These are phyloP conservation scores for Imleria badia DNA, from an alignment of 768 basidiomycete species.

Conservation along the genomic window DNA sequence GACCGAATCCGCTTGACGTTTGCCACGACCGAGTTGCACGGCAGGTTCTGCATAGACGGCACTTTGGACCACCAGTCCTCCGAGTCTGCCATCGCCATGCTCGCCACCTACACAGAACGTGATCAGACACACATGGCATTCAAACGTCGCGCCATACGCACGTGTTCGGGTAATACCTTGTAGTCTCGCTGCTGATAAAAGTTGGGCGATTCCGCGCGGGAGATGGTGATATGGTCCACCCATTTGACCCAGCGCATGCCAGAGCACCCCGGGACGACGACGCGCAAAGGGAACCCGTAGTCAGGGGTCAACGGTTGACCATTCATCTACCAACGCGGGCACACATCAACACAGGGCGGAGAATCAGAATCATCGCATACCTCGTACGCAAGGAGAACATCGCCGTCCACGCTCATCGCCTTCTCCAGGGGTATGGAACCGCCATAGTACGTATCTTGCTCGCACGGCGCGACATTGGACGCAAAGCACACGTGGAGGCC, in stretches of 20 bases:
- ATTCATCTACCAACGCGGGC: conserved; percentile 50
- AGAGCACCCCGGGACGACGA: conserved; percentile 64
- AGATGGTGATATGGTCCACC: conserved; percentile 60
- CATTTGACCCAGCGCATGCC: conserved; percentile 80
- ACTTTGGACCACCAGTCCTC: conserved; percentile 50
- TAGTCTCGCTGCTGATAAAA: conserved; percentile 76
- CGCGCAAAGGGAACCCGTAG: conserved; percentile 66
- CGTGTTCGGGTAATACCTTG: conserved; percentile 56
- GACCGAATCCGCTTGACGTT: conserved; percentile 7
- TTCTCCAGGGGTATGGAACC: conserved; percentile 58
- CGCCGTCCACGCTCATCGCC: conserved; percentile 45
- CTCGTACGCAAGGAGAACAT: conserved; percentile 63
- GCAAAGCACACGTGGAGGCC: conserved; percentile 58
- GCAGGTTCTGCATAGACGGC: conserved; percentile 56
- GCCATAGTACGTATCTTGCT: conserved; percentile 63
- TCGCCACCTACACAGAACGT: conserved; percentile 19
- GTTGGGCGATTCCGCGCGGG: conserved; percentile 55
- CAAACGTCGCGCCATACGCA: conserved; percentile 22
- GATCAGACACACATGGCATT: neutral
- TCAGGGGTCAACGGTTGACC: conserved; percentile 54
- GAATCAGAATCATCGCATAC: too few relatives aligned
- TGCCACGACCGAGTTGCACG: conserved; percentile 63
- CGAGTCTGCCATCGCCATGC: conserved; percentile 23
- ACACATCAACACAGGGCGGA: neutral
- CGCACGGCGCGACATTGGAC: conserved; percentile 57